Evolutionary conservation across 805 yeast genomes (phyloP), one percentile per base, ranked within the genome.

Genomic region (Candida saitoana): DNA sequence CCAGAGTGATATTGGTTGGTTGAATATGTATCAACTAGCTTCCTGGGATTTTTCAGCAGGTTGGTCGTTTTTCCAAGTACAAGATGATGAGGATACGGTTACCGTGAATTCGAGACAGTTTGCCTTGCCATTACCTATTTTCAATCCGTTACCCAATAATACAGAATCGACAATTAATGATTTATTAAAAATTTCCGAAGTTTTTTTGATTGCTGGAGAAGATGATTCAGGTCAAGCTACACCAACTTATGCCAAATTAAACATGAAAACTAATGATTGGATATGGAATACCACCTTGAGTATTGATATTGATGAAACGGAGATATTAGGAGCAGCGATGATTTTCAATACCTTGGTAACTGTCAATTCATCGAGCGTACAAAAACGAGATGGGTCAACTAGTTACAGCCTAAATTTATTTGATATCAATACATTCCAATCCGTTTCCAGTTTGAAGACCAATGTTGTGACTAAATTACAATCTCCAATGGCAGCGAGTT

Each of bases 1-100:
- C 2, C 68, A 67, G 40, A 74, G 86, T 2, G 50, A 57, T 4
- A 51, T 62, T 2, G 88, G 88, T 0, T 84, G 90, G 88, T 75
- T 84, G 27, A 75, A 77, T 47, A 76, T 85, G 81, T 73, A 73
- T 50, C 93, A 85, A 59, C 62, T 84, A 15, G 91, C 93, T 0
- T 59, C 82, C 2, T 84, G 89, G 86, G 80, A 80, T 50, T 79
- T 77, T 46, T 67, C 69, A 38, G 63, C 85, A 6, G 74, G 74
- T 0, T 87, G 95, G 95, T 73, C 85, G 3, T 84, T 79, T 55
- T 49, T 60, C 31, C 50, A 59, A 47, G 52, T 65, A 1, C 56
- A 52, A 1, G 56, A 55, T 40, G 60, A 62, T 29, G 46, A 49
- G 8, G 62, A 62, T 31, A 24, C 34, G 4, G 45, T 48, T 11